phyloP scores from a whole-genome alignment of 2,329 filamentous ascomycete species.

The Chaetothyriales sp. region DNA sequence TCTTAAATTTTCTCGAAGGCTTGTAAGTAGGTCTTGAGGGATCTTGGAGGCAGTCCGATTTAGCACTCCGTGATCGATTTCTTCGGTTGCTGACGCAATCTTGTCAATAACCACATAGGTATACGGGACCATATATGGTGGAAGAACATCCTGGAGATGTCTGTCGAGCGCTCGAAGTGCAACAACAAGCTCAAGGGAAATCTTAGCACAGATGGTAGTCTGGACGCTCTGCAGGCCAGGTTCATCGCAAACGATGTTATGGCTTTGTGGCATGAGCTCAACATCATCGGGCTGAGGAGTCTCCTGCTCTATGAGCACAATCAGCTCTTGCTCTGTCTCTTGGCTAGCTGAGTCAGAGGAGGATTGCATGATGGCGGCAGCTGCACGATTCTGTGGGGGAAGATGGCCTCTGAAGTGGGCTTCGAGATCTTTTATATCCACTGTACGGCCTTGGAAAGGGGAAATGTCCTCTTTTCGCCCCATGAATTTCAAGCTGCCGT shows the following conservation, averaged over 20 bases:
- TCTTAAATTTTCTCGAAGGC: slow-evolving; percentile 10
- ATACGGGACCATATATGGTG: slow-evolving; percentile 36
- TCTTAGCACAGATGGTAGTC: slow-evolving; percentile 4
- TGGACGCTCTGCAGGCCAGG: slow-evolving; percentile 9
- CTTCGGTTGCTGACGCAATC: slow-evolving; percentile 19
- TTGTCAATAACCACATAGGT: slow-evolving; percentile 30
- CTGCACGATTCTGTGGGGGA: slow-evolving; percentile 19
- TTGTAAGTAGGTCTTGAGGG: slow-evolving; percentile 18
- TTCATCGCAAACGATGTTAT: slow-evolving; percentile 16
- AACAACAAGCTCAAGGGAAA: slow-evolving; percentile 22
- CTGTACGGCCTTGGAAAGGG: slow-evolving; percentile 26
- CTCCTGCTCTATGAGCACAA: slow-evolving; percentile 25
- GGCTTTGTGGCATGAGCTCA: slow-evolving; percentile 18
- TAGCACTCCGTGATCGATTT: slow-evolving; percentile 25
- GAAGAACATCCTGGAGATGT: slow-evolving; percentile 30
- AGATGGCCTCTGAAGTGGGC: slow-evolving; percentile 25
- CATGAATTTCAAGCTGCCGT: slow-evolving; percentile 21
- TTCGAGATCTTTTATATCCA: slow-evolving; percentile 30
- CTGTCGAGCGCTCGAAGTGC: slow-evolving; percentile 31
- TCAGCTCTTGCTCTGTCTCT: slow-evolving; percentile 4
- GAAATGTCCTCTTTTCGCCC: slow-evolving; percentile 24
- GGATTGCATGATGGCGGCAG: slow-evolving; percentile 19
- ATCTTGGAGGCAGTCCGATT: slow-evolving; percentile 28
- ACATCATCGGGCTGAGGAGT: slow-evolving; percentile 18
- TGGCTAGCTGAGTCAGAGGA: slow-evolving; percentile 1